Base-by-base conservation (phyloP, 495 filamentous ascomycete species). In the Penicillium longicatenatum region DNA sequence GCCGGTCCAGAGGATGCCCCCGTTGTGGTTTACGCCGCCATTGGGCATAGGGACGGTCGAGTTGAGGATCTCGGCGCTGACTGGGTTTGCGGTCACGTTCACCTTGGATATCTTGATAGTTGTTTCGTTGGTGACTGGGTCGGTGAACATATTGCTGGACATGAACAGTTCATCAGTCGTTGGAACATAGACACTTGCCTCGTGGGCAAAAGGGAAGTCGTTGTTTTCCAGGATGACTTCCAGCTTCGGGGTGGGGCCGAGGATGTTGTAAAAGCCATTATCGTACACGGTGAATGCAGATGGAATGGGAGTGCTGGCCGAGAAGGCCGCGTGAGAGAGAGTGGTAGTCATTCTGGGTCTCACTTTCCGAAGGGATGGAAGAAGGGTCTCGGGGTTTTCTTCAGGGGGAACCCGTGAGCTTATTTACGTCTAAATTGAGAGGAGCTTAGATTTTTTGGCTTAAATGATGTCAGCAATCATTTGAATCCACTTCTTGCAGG, bases 101-200 rank as follows among this genome's bases (percentile, higher is more conserved):
- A 77, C 70, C 42, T 73, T 73, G 29, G 74, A 69, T 50, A 79
- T 68, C 19, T 72, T 60, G 59, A 77, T 73, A 22, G 68, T 75
- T 45, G 64, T 64, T 39, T 75, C 29, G 30, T 66, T 64, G 24
- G 66, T 69, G 10, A 49, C 31, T 0, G 71, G 62, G 52, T 75
- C 70, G 11, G 58, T 69, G 63, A 62, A 66, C 17, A 60, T 56
- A 71, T 85, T 84, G 43, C 83, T 87, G 37, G 83, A 86, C 59
- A 84, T 70, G 75, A 86, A 89, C 35, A 89, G 75, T 14, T 75
- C 75, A 51, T 82, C 75, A n/a, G 75, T 72, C 0, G 63, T 58
- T 4, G 69, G 72, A 55, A 79, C 72, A 63, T 80, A 90, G 51
- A 84, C 80, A 61, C 86, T 84, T 4, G 81, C 83, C 70, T 84